Evolutionary conservation across 2,329 filamentous ascomycete species (phyloP).

Genomic region (Colletotrichum graminicola): DNA sequence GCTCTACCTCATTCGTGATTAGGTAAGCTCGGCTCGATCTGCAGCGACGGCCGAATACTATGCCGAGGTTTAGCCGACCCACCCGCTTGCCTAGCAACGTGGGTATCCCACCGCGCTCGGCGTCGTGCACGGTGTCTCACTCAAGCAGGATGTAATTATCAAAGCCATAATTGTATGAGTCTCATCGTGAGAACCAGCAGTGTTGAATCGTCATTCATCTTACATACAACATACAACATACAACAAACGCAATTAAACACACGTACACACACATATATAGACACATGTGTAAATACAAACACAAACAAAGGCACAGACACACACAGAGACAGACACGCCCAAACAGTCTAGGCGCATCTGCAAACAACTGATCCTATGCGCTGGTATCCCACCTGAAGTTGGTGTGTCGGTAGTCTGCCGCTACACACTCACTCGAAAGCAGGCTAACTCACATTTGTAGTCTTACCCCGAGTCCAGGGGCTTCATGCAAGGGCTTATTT

Average conservation of each 20-base stretch:
- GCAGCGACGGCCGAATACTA: background rate
- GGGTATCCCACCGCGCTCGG: too few species aligned
- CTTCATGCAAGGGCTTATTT: background rate
- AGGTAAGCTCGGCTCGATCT: constrained; percentile 30
- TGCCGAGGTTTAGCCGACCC: background rate
- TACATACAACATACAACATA: background rate
- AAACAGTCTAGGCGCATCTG: background rate
- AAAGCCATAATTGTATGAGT: background rate
- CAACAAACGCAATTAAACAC: background rate
- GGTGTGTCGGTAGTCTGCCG: background rate
- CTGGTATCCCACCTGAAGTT: background rate
- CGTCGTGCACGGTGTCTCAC: background rate
- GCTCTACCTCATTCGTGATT: constrained; percentile 14
- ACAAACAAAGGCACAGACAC: background rate
- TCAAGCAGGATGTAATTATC: background rate
- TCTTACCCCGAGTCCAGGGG: background rate
- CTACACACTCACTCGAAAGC: background rate
- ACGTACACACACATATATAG: background rate
- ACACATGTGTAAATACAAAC: background rate
- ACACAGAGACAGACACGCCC: background rate
- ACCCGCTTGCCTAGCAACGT: fast-evolving
- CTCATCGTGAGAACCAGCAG: background rate
- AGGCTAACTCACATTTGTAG: background rate
- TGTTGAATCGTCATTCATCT: background rate
- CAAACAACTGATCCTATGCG: background rate